Percentiles rank a stretch among this genome's conserved stretches.
phyloP scores from a whole-genome alignment of 2,329 filamentous ascomycete species.

The Lomentospora prolificans region DNA sequence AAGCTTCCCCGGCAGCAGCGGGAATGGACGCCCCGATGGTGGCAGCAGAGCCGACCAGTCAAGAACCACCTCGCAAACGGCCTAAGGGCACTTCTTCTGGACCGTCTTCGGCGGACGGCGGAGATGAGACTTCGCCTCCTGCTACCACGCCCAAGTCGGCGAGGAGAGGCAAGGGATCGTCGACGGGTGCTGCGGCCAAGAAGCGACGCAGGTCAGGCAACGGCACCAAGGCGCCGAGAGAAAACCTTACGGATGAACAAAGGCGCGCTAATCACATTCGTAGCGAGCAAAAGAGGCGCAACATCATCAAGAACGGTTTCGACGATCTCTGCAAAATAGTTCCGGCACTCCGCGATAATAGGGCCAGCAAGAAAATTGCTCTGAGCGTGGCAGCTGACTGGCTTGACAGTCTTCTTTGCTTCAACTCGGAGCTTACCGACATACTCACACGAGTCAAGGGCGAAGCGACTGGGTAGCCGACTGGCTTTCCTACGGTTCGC shows the following conservation, averaged over 20 bases:
- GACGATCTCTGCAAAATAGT: conserved; percentile 70
- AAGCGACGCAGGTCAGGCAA: conserved; percentile 39
- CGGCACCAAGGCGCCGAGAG: conserved; percentile 32
- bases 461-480: neutral
- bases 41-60: conserved; percentile 15
- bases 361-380: conserved; percentile 75
- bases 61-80: conserved; percentile 38
- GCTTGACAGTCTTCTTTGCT: conserved; percentile 61
- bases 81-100: conserved; percentile 43
- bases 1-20: neutral
- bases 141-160: neutral
- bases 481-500: neutral
- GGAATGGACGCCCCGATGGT: conserved; percentile 3
- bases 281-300: conserved; percentile 78
- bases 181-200: too few relatives aligned
- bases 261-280: conserved; percentile 80
- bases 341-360: conserved; percentile 61
- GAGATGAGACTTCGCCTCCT: conserved; percentile 8
- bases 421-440: conserved; percentile 52
- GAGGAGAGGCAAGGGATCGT: neutral
- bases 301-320: conserved; percentile 73
- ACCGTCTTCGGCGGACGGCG: conserved; percentile 17
- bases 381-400: conserved; percentile 68
- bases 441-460: conserved; percentile 36
- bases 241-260: conserved; percentile 72